Evolutionary conservation across 1,139 yeast species (phyloP), one percentile per base, ranked within the genome.

Genomic region (Candida glucosophila): DNA sequence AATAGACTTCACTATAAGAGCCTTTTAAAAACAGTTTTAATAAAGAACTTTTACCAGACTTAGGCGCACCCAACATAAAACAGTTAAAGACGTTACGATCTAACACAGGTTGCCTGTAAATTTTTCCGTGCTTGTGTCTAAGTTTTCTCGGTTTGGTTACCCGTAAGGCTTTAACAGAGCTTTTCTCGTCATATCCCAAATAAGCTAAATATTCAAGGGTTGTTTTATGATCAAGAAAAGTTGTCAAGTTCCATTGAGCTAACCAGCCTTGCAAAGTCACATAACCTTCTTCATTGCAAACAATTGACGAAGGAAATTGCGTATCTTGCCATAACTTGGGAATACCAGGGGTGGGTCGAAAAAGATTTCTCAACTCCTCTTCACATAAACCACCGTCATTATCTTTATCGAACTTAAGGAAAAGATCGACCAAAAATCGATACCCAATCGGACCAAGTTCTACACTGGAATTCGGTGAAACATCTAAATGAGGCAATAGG

Each of bases 191-290:
- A 44, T 80, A 88, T 0, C 98, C 98, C 29, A 90, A 63, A 52
- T 83, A 82, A 0, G 93, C 95, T 32, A 90, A 55, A 44, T 88
- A 90, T 28, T 86, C 93, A 30, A 90, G 65, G 0, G 97, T 86
- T 1, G 86, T 78, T 41, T 69, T 74, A 46, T 81, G 77, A 41
- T 86, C 94, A 20, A 90, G 57, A 41, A 77, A 85, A 0, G 97
- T 88, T 0, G 96, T 85, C 77, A 90, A 78, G 39, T 90, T 79
- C 98, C 98, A 90, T 43, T 90, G 97, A 0, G 98, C 97, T 22
- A 90, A 55, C 98, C 98, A 90, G 2, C 98, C 98, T 55, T 90
- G 97, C 17, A 90, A 54, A 0, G 97, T 83, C 3, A 90, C 90
- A 45, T 77, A 72, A 0, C 95, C 96, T 34, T 75, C 77, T 36